Percentiles rank a stretch among this genome's conserved stretches.
These are phyloP conservation scores for Cladochytrium tenue DNA, from an alignment of 371 early-diverging fungal genomes.

Conservation along the genomic window DNA sequence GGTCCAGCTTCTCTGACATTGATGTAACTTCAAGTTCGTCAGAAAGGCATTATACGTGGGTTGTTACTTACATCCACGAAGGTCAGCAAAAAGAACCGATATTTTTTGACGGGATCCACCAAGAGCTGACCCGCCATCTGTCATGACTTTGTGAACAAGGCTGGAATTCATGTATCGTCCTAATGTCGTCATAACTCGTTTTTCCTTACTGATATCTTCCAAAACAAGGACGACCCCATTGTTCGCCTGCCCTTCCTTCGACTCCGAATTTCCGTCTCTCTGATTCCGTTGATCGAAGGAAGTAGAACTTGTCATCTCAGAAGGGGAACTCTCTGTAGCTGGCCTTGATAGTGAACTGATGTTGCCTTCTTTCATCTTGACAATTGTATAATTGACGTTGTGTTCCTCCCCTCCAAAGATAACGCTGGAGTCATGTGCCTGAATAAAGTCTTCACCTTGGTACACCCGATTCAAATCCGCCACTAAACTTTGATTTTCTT, in stretches of 20 bases:
- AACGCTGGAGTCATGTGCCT: conserved; percentile 26
- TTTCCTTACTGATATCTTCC: conserved; percentile 32
- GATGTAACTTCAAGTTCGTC: conserved; percentile 15
- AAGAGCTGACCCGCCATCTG: conserved; percentile 11
- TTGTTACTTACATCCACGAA: conserved; percentile 35
- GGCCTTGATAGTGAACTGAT: not conserved
- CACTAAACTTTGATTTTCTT: conserved; percentile 28
- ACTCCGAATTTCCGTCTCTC: not conserved
- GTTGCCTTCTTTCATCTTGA: conserved; percentile 18
- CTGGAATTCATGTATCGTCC: conserved; percentile 26
- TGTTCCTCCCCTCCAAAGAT: conserved; percentile 9
- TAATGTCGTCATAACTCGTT: conserved; percentile 23
- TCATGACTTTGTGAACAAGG: conserved; percentile 22
- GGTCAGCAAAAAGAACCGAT: conserved; percentile 24
- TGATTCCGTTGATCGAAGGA: not conserved
- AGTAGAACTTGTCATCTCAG: not conserved
- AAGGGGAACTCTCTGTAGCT: not conserved
- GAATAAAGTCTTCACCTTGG: conserved; percentile 21
- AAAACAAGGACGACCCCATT: conserved; percentile 30
- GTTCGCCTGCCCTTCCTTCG: not conserved
- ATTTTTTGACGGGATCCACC: conserved; percentile 24
- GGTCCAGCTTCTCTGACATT: conserved; percentile 16
- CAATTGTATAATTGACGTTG: conserved; percentile 28
- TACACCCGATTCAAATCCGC: conserved; percentile 36
- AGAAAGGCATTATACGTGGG: not conserved